These are phyloP conservation scores for Fusarium sp. DNA, from an alignment of 2,329 filamentous ascomycete species.

Conservation along the genomic window DNA sequence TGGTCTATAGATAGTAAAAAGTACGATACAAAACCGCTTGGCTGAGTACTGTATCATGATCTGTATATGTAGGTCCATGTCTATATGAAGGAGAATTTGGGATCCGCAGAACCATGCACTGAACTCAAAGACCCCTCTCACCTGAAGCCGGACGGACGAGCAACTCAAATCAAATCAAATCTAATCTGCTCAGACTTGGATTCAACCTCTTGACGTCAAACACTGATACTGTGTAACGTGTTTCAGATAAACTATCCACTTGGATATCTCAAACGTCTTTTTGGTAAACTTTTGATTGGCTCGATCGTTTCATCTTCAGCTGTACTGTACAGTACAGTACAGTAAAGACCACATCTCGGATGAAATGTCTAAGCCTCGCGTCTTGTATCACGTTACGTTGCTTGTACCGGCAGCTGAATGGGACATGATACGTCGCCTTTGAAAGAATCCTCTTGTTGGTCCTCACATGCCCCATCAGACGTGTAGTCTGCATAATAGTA, in stretches of 20 bases:
- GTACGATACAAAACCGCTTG: conserved; percentile 17
- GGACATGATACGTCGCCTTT: conserved; percentile 16
- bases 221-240: conserved; percentile 10
- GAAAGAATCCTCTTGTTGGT: conserved; percentile 6
- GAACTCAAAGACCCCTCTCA: not conserved
- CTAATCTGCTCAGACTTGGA: conserved; percentile 5
- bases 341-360: conserved; percentile 8
- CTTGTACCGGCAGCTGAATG: not conserved
- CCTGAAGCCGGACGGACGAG: not conserved
- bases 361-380: conserved; percentile 21
- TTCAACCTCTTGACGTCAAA: conserved; percentile 21
- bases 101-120: conserved; percentile 4
- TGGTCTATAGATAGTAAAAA: not conserved
- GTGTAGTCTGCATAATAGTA: conserved; percentile 16
- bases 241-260: conserved; percentile 25
- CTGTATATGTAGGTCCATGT: not conserved
- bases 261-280: conserved; percentile 23
- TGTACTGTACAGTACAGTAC: conserved; percentile 4
- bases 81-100: conserved; percentile 9
- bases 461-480: conserved; percentile 1
- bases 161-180: not conserved
- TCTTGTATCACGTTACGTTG: conserved; percentile 28
- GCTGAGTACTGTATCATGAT: conserved; percentile 1
- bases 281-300: conserved; percentile 16
- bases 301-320: conserved; percentile 14